Conservation (phyloP, 192 early-diverging fungal genomes). For the Lunasporangiospora selenospora region DNA sequence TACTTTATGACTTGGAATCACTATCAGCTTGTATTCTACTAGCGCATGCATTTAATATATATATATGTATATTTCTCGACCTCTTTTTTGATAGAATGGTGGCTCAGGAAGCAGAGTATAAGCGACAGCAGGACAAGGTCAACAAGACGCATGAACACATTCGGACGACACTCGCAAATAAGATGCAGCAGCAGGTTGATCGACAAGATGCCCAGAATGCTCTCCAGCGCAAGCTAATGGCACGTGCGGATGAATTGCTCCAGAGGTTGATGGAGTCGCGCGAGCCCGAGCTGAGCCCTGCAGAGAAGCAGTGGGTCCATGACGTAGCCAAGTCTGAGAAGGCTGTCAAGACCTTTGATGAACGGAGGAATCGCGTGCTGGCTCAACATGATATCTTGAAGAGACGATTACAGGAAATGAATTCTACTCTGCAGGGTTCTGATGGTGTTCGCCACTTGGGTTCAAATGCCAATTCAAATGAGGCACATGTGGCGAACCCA, state of each 20-base stretch:
- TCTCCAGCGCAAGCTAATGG: conserved; percentile 46
- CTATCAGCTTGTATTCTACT: too few species aligned
- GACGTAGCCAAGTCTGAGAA: conserved; percentile 38
- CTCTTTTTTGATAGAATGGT: conserved; percentile 24
- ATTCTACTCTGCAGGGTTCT: too few species aligned
- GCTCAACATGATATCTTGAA: conserved; percentile 29
- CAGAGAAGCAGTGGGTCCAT: conserved; percentile 61
- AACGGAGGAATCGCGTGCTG: conserved; percentile 20
- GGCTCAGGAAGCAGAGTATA: conserved; percentile 48
- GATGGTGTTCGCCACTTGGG: too few species aligned
- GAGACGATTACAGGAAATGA: conserved; percentile 20
- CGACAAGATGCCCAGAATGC: conserved; percentile 51
- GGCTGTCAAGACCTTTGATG: conserved; percentile 15
- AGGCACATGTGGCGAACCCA: too few species aligned
- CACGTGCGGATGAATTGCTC: conserved; percentile 65
- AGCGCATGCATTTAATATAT: neutral
- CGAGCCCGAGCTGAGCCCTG: conserved; percentile 65
- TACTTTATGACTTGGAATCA: too few species aligned
- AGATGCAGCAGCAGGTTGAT: conserved; percentile 52
- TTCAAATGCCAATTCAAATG: too few species aligned
- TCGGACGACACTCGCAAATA: conserved; percentile 37
- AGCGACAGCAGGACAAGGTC: conserved; percentile 53
- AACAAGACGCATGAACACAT: conserved; percentile 51
- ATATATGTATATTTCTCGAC: too few species aligned
- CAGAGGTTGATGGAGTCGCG: conserved; percentile 65